Evolutionary conservation across 768 basidiomycete species (phyloP), one percentile per base, ranked within the genome.

Genomic region (Suillus brevipes): DNA sequence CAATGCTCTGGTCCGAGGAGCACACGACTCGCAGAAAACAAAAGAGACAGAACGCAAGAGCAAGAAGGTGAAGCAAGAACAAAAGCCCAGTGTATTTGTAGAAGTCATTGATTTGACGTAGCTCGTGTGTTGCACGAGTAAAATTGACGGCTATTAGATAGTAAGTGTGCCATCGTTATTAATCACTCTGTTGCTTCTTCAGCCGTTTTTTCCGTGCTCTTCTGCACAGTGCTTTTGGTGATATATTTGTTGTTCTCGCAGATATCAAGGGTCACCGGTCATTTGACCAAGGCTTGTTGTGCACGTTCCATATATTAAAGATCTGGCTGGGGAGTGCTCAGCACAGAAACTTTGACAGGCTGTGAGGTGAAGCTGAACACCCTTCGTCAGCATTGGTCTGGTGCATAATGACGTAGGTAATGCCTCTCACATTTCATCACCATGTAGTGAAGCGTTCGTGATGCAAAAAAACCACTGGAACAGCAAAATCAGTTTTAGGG

Each of bases 81-180:
- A 65, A 36, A 56, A 31, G 31, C 14, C 55, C 37, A 43, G 69
- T 56, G 65, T 53, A 40, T 38, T 42, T n/a, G 66, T 68, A 23
- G 76, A 76, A 40, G 65, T 77, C 45, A 76, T 76, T 50, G 75
- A 77, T 60, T 57, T 76, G 67, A 77, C 74, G 18, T 61, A 52
- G n/a, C 49, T 49, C 50, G 38, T 57, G 34, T 36, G 10, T 63
- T 9, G 10, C 31, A 42, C 56, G 20, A 60, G 37, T 61, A 3
- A 36, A 38, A 18, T n/a, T 58, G 37, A 28, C 18, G 25, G 38
- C 25, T 40, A 58, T 58, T 58, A 34, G 4, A 28, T 18, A 25
- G 23, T 58, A 28, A 58, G 57, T 42, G 40, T 42, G 12, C 12
- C 38, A 59, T 28, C 12, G 6, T 18, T 40, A 12, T 42, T 18